Base-by-base conservation (phyloP, 1,284 basidiomycete species). In the Wolfiporia cocos region DNA sequence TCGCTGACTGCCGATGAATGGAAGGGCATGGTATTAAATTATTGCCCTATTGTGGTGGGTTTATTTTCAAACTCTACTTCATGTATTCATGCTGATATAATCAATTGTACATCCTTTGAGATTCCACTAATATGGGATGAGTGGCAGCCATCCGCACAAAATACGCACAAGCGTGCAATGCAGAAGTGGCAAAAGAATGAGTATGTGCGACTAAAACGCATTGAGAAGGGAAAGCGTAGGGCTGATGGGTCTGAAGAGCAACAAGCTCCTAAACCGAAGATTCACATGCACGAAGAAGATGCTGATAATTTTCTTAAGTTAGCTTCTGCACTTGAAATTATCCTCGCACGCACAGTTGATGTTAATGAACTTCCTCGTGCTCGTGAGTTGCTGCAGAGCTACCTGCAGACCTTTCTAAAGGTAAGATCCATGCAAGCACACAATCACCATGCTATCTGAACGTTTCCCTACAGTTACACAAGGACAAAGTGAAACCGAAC, bases 1-100 rank as follows among this genome's bases (percentile, higher is more conserved):
- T 55, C 52, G 7, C 42, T 63, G 1, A 57, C 55, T 3, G 58
- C 61, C 1, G 61, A 64, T 49, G 57, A 62, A 39, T 63, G 58
- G 45, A 61, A 57, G 39, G 51, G 49, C 21, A 42, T 57, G 3
- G 40, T 44, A 1, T 49, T 53, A 9, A 47, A 39, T 3, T 47
- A 53, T 29, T 49, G 49, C 39, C 49, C 59, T 14, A 48, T 62
- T 11, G 50, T 61, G 24, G 58, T 62, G 44, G 10, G 49, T 52
- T 7, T 33, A 2, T 21, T 11, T 39, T 33, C 28, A 29, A n/a
- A 15, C 37, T 17, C 39, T 15, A 33, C 20, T 26, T 26, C 15
- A 9, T 24, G 19, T 23, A 5, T 38, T 26, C 29, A 22, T 20
- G 14, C 17, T 36, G 14, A 18, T 20, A 9, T 17, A 7, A 19